Evolutionary conservation across 371 early-diverging fungal genomes (phyloP), one percentile per base, ranked within the genome.

Genomic region (Nematocida major): DNA sequence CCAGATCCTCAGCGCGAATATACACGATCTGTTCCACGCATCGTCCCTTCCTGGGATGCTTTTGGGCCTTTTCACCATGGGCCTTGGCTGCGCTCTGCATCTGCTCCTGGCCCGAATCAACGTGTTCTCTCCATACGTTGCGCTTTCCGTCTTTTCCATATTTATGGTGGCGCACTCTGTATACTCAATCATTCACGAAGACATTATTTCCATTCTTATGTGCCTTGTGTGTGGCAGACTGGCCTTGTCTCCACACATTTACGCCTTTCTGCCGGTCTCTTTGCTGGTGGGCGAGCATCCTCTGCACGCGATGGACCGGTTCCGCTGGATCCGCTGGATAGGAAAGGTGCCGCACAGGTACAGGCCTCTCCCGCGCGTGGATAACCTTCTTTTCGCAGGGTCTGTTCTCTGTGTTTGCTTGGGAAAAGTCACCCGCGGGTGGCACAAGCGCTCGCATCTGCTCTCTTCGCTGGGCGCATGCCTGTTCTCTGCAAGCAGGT

Each of bases 151-250:
- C 5, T 13, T 62, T 15, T 4, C 57, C 15, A 69, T 69, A 9
- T 59, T 59, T 38, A 59, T 69, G 70, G 62, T 69, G 1, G 59
- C 57, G 7, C 70, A 69, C 49, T 69, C 70, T 34, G 70, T 69
- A 13, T 62, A 48, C 26, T 59, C 70, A 9, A 49, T 69, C 28
- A 69, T 69, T 30, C 70, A 69, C 34, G 70, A 69, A 36, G 70
- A 69, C 20, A 34, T 69, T 42, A 69, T 69, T 26, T 69, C 70
- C 48, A 18, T 69, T 11, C 9, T 30, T 22, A 48, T 59, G 47
- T 61, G 59, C 42, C 11, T 47, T 3, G 43, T 18, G 3, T 20
- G 57, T n/a, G 22, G 43, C n/a, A 4, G n/a, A 4, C 13, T n/a
- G 22, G 15, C 50, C 18, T 34, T 26, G 30, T 30, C 18, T 18